These are phyloP conservation scores for Anastatica hierochuntica DNA, from an alignment of 345 rosid genomes.

Conservation along the genomic window DNA sequence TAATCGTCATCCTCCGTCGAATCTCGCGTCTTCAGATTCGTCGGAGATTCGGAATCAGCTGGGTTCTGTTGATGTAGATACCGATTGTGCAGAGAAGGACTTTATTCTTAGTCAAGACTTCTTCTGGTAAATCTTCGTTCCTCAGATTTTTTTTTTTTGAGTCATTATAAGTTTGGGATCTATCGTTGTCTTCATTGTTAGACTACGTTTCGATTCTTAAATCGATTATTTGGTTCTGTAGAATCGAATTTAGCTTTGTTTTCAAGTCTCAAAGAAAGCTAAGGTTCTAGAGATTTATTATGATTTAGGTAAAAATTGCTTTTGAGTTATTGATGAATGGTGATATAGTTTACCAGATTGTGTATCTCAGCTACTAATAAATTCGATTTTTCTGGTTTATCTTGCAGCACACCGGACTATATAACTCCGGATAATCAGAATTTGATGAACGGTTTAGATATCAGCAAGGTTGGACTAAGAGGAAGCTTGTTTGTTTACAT, in stretches of 20 bases:
- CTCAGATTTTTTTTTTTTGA: background rate
- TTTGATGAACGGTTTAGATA: slow-evolving; percentile 40
- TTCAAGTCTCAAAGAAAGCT: background rate
- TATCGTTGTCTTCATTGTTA: background rate
- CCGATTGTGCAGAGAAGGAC: slow-evolving; percentile 42
- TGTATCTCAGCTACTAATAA: background rate
- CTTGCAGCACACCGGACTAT: slow-evolving; percentile 90
- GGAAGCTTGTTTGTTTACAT: background rate
- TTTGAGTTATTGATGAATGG: background rate
- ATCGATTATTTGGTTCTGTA: background rate
- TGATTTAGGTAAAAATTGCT: background rate
- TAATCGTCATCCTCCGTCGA: slow-evolving; percentile 27
- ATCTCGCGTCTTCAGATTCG: slow-evolving; percentile 36
- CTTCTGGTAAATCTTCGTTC: slow-evolving; percentile 53
- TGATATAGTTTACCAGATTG: background rate
- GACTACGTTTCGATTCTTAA: background rate
- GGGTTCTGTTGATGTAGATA: slow-evolving; percentile 25
- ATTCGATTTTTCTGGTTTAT: background rate
- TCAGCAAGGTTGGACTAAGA: slow-evolving; percentile 44
- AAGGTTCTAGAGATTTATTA: background rate
- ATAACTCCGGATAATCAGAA: slow-evolving; percentile 86
- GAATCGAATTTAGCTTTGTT: background rate
- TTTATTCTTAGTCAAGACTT: slow-evolving; percentile 92
- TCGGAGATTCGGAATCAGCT: slow-evolving; percentile 24
- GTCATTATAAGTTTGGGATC: background rate